These are phyloP conservation scores for Porodaedalea pini DNA, from an alignment of 1,284 basidiomycete species.

Conservation along the genomic window DNA sequence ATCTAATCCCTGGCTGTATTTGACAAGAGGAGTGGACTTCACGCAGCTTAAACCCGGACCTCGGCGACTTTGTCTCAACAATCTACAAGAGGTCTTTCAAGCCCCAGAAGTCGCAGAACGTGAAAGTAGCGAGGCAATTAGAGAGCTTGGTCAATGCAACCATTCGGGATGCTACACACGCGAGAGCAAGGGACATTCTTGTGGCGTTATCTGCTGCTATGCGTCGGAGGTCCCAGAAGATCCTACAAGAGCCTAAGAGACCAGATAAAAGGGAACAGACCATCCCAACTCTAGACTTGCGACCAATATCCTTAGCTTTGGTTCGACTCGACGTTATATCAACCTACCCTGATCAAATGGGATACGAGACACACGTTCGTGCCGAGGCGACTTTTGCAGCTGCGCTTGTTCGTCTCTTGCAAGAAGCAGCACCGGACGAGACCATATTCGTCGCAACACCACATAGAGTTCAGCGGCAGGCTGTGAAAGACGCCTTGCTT, in stretches of 20 bases:
- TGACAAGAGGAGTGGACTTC: no score
- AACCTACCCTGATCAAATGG: slow-evolving; percentile 31
- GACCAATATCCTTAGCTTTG: slow-evolving; percentile 40
- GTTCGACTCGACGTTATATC: slow-evolving; percentile 36
- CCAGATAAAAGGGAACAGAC: background rate
- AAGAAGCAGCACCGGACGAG: slow-evolving; percentile 37
- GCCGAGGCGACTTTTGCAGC: slow-evolving; percentile 46
- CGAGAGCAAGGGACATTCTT: slow-evolving; percentile 15
- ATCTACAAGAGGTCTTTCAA: slow-evolving; percentile 46
- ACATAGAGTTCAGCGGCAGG: slow-evolving; percentile 46
- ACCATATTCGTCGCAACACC: slow-evolving; percentile 49
- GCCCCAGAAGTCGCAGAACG: slow-evolving; percentile 42
- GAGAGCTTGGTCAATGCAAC: slow-evolving; percentile 23
- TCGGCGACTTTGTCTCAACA: slow-evolving; percentile 47
- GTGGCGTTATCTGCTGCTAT: slow-evolving; percentile 21
- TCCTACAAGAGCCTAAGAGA: slow-evolving; percentile 1
- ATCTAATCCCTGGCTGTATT: no score
- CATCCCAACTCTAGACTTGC: slow-evolving; percentile 6
- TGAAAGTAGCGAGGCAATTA: slow-evolving; percentile 37
- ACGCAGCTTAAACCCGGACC: slow-evolving; percentile 44
- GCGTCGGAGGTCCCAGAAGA: slow-evolving; percentile 9
- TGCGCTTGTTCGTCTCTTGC: slow-evolving; percentile 37
- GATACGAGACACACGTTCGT: slow-evolving; percentile 43
- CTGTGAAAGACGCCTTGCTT: slow-evolving; percentile 39
- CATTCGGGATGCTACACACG: slow-evolving; percentile 21